phyloP scores from a whole-genome alignment of 1,284 basidiomycete genomes.

The Heliocybe sulcata region DNA sequence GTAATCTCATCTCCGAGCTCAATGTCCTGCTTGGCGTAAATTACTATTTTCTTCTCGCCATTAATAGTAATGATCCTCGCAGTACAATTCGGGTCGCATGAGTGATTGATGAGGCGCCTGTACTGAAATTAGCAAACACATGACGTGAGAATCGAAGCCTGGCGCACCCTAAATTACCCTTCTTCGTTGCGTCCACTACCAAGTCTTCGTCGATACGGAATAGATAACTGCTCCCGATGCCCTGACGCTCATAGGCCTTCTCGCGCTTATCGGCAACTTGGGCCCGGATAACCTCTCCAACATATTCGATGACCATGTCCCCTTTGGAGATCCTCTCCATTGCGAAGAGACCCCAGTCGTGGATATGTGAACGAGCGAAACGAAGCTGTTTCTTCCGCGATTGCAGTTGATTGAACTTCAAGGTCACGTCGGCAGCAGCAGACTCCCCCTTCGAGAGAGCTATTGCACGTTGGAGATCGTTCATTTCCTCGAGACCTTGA shows the following conservation, averaged over 20 bases:
- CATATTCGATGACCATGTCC: conserved; percentile 99
- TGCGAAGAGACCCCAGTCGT: conserved; percentile 96
- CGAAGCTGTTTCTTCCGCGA: conserved; percentile 97
- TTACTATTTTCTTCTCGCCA: conserved; percentile 98
- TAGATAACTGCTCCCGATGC: conserved; percentile 92
- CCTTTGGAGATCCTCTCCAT: conserved; percentile 91
- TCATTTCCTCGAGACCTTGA: conserved; percentile 93
- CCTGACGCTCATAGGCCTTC: conserved; percentile 92
- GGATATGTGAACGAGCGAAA: conserved; percentile 94
- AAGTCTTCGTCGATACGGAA: conserved; percentile 91
- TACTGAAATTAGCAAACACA: conserved; percentile 8
- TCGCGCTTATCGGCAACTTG: conserved; percentile 97
- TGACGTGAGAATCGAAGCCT: conserved; percentile 5
- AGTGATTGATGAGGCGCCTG: conserved; percentile 94
- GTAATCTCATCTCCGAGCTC: conserved; percentile 94
- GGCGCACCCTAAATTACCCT: conserved; percentile 91
- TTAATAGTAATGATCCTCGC: conserved; percentile 99
- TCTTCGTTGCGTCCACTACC: conserved; percentile 97
- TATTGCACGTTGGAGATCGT: conserved; percentile 71
- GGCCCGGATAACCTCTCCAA: conserved; percentile 93
- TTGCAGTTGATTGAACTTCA: conserved; percentile 98
- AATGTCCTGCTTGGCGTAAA: conserved; percentile 94
- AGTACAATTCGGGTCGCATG: conserved; percentile 94
- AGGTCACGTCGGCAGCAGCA: conserved; percentile 53
- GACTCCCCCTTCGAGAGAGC: conserved; percentile 69